Base-by-base conservation (phyloP, 2,329 filamentous ascomycete genomes). In the Alternaria gansuensis region DNA sequence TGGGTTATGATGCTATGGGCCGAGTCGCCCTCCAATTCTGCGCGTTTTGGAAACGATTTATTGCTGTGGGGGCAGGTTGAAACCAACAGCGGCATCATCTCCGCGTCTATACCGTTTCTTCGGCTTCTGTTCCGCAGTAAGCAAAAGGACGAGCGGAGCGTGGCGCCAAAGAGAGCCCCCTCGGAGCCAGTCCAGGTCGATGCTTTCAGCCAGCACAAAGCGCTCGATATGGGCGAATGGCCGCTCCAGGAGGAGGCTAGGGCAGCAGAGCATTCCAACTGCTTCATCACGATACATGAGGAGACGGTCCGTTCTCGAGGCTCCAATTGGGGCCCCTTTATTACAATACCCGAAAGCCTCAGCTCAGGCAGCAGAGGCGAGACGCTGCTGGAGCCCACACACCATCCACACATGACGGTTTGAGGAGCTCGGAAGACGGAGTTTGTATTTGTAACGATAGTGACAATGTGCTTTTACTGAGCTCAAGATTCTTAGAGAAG, bases 51-150 rank as follows among this genome's bases (percentile, higher is more conserved):
- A 21, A 49, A 67, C 2, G 72, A 75, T 26, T 60, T 78, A 3
- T 66, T 78, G 4, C 63, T 83, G n/a, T 83, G 80, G 81, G 79
- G 79, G 59, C 78, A 79, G 59, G 76, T 83, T 26, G 81, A 83
- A 62, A 77, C 81, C 7, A 81, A 81, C 65, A 72, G 79, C 28
- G 81, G 80, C 14, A 82, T 82, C 55, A 75, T 82, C 6, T 80
- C 79, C 2, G 79, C 81, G 0, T 81, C 77, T 0, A 69, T 83
- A 0, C 80, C 81, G 0, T 77, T 81, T 13, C 73, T 83, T 21
- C 75, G 78, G 10, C 73, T 81, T 2, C 70, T 82, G 21, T 79
- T 81, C 56, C 61, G 63, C n/a, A 50, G 67, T 29, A 62, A 57
- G 34, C 63, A 70, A 45, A 62, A 64, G 29, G 50, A 65, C 6